Percentiles rank a stretch among this genome's conserved stretches.
phyloP scores from a whole-genome alignment of 805 yeast genomes.

The Zygoascus flipseniorum region DNA sequence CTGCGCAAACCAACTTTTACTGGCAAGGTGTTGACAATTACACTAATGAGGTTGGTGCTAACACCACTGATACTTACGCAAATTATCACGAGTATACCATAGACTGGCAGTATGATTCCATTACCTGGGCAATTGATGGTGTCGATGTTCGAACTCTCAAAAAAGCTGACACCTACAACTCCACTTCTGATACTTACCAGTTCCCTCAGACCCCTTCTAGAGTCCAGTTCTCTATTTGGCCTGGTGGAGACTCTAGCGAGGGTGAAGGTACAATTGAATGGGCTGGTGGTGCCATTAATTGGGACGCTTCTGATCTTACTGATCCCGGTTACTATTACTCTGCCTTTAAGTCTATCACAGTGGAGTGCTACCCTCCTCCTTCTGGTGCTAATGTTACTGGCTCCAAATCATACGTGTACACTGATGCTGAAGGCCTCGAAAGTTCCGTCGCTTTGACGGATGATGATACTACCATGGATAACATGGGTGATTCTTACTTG shows the following conservation, averaged over 20 bases:
- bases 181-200: conserved; percentile 55
- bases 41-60: conserved; percentile 42
- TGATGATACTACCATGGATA: conserved; percentile 50
- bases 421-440: conserved; percentile 36
- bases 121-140: conserved; percentile 72
- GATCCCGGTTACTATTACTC: conserved; percentile 79
- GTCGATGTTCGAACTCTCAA: conserved; percentile 53
- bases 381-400: conserved; percentile 39
- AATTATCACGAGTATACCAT: conserved; percentile 67
- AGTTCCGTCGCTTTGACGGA: conserved; percentile 53
- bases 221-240: conserved; percentile 56
- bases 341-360: conserved; percentile 47
- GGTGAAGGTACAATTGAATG: conserved; percentile 59
- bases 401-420: conserved; percentile 45
- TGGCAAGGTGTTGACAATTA: conserved; percentile 66
- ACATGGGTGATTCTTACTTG: conserved; percentile 56
- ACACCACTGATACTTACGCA: conserved; percentile 43
- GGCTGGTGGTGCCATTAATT: conserved; percentile 84
- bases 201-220: conserved; percentile 92
- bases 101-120: conserved; percentile 71
- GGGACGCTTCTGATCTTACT: conserved; percentile 68
- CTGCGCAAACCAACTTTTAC: conserved; percentile 73
- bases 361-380: conserved; percentile 72
- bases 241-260: conserved; percentile 43
- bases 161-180: conserved; percentile 44